These are phyloP conservation scores for Nannizziopsis barbatae DNA, from an alignment of 2,329 filamentous ascomycete species.

Conservation along the genomic window DNA sequence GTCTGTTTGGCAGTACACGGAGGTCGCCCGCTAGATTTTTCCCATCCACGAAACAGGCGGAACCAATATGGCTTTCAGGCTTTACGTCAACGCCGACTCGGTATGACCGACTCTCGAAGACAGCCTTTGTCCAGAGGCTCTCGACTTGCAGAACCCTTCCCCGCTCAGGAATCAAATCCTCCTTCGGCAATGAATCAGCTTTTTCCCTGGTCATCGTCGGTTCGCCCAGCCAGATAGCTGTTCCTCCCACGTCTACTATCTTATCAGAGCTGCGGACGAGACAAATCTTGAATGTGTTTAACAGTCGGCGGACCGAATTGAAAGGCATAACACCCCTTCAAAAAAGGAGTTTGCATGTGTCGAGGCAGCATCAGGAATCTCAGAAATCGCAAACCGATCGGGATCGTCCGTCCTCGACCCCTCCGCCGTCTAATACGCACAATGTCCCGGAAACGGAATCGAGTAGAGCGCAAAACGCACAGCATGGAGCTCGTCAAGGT, in stretches of 20 bases:
- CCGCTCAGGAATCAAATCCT: too few relatives aligned
- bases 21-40: slow-evolving; percentile 18
- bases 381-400: not conserved
- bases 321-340: slow-evolving; percentile 18
- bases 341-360: slow-evolving; percentile 26
- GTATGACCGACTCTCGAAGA: not conserved
- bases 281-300: not conserved
- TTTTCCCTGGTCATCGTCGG: too few relatives aligned
- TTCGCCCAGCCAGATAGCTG: too few relatives aligned
- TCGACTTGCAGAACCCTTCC: too few relatives aligned
- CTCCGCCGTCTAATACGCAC: not conserved
- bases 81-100: slow-evolving; percentile 15
- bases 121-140: not conserved
- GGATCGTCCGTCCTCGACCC: not conserved
- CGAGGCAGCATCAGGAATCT: slow-evolving; percentile 15
- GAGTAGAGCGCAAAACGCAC: not conserved
- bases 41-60: slow-evolving; percentile 14
- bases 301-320: slow-evolving; percentile 17
- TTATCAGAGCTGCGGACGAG: too few relatives aligned
- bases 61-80: slow-evolving; percentile 15
- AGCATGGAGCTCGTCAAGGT: not conserved
- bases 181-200: too few relatives aligned
- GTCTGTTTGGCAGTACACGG: slow-evolving; percentile 29
- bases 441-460: not conserved
- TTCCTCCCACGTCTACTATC: too few relatives aligned